Percentiles rank a stretch among this genome's conserved stretches.
phyloP scores from a whole-genome alignment of 306 rosid genomes.

The Canavalia gladiata region DNA sequence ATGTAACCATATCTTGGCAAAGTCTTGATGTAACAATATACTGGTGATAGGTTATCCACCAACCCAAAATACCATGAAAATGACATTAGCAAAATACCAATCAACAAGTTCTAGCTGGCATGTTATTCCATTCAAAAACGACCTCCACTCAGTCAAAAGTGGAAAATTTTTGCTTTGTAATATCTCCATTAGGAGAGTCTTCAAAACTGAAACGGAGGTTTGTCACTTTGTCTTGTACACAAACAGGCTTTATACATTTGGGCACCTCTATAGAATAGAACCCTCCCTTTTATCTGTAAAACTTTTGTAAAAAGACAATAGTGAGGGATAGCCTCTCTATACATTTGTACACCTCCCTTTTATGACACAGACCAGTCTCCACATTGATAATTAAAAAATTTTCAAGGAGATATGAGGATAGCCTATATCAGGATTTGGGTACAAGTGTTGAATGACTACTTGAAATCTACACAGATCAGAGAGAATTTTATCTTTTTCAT shows the following conservation, averaged over 20 bases:
- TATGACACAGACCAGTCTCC: not conserved
- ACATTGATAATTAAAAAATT: not conserved
- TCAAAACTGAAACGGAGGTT: too few species aligned
- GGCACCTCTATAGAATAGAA: constrained; percentile 16
- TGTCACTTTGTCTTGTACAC: too few species aligned
- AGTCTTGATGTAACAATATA: constrained; percentile 14
- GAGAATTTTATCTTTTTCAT: constrained; percentile 14
- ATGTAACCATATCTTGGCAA: constrained; percentile 8
- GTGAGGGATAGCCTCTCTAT: not conserved
- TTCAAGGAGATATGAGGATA: not conserved
- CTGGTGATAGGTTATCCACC: not conserved
- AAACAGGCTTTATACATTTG: not conserved
- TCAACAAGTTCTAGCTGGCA: not conserved
- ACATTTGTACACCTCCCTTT: too few species aligned
- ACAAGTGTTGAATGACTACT: not conserved
- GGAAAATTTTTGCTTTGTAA: too few species aligned
- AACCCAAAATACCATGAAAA: constrained; percentile 36
- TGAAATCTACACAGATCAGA: not conserved
- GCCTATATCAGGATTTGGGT: constrained; percentile 1
- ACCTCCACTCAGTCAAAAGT: too few species aligned
- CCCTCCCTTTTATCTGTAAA: constrained; percentile 10
- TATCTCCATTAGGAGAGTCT: too few species aligned
- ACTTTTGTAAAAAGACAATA: not conserved
- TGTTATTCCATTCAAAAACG: too few species aligned
- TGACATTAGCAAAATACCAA: constrained; percentile 24